phyloP scores from a whole-genome alignment of 2,329 filamentous ascomycete genomes.

The Aspergillus oerlinghausenensis region DNA sequence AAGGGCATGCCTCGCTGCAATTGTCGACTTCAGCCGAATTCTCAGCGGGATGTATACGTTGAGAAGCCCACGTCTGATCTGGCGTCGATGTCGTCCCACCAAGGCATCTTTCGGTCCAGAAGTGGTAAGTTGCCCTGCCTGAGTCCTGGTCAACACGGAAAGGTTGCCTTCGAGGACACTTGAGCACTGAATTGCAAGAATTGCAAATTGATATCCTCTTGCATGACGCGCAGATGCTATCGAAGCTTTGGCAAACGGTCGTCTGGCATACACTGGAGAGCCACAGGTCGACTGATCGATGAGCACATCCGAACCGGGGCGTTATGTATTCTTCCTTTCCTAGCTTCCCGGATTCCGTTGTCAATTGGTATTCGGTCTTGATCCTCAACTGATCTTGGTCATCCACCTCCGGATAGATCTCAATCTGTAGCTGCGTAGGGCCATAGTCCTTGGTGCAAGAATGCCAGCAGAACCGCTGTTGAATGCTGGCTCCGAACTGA shows the following conservation, averaged over 20 bases:
- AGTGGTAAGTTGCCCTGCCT: constrained; percentile 30
- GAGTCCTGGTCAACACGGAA: constrained; percentile 19
- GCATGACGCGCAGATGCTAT: constrained; percentile 32
- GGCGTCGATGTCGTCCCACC: constrained; percentile 24
- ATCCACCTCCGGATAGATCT: constrained; percentile 32
- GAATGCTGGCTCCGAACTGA: constrained; percentile 25
- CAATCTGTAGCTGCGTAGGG: constrained; percentile 30
- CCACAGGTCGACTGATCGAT: constrained; percentile 39
- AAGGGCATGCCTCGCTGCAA: constrained; percentile 37
- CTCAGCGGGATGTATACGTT: constrained; percentile 36
- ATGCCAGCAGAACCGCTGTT: constrained; percentile 36
- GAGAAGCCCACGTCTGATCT: constrained; percentile 30
- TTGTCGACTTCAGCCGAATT: constrained; percentile 30
- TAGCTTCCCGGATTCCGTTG: constrained; percentile 29
- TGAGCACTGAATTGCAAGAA: constrained; percentile 30
- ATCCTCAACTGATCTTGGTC: constrained; percentile 28
- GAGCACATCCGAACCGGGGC: constrained; percentile 37
- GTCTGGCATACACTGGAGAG: constrained; percentile 36
- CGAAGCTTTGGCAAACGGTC: constrained; percentile 31
- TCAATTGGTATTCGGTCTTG: constrained; percentile 36
- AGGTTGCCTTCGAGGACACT: constrained; percentile 32
- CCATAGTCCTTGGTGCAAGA: constrained; percentile 34
- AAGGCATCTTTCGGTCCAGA: constrained; percentile 33
- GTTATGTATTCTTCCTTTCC: constrained; percentile 37
- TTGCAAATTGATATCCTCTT: constrained; percentile 34